A percentile compares a stretch with the other conserved stretches of the same genome.
Evolutionary conservation across 257 asterid species (phyloP).

Genomic region (Solanum chiquidenum): DNA sequence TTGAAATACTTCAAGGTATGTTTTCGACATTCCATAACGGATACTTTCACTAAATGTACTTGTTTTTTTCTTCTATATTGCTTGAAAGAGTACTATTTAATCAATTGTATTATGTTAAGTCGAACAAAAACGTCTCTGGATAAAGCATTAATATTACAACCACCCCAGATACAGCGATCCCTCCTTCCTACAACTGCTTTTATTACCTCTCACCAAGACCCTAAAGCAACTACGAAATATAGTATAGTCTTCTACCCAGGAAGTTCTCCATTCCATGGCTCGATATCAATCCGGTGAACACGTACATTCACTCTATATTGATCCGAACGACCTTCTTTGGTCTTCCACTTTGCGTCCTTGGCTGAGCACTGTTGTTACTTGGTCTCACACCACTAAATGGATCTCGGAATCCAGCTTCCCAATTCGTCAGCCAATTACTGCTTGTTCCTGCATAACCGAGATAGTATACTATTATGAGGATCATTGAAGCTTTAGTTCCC

Average conservation of each 20-base stretch:
- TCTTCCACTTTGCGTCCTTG: slow-evolving; percentile 16
- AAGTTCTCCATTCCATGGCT: not conserved
- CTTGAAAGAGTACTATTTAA: not conserved
- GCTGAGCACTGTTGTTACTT: not conserved
- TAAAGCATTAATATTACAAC: not conserved
- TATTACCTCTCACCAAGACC: not conserved
- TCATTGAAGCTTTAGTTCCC: not conserved
- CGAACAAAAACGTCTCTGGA: not conserved
- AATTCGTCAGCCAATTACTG: slow-evolving; percentile 2
- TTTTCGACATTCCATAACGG: not conserved
- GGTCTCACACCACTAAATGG: slow-evolving; percentile 16
- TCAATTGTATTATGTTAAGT: not conserved
- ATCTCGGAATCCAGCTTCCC: slow-evolving; percentile 18
- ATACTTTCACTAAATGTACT: not conserved
- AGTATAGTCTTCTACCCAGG: not conserved
- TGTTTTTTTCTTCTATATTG: not conserved
- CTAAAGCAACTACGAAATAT: not conserved
- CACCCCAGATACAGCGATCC: not conserved
- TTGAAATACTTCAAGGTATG: too few relatives aligned
- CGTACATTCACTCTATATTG: slow-evolving; percentile 39
- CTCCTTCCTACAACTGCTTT: not conserved
- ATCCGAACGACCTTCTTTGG: slow-evolving; percentile 49
- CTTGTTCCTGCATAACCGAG: slow-evolving; percentile 18
- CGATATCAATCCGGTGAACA: not conserved
- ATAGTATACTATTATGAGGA: not conserved